A percentile compares a stretch with the other conserved stretches of the same genome.
These are phyloP conservation scores for Sphagnum magellanicum DNA, from an alignment of 228 moss, liverwort and hornwort species.

Conservation along the genomic window DNA sequence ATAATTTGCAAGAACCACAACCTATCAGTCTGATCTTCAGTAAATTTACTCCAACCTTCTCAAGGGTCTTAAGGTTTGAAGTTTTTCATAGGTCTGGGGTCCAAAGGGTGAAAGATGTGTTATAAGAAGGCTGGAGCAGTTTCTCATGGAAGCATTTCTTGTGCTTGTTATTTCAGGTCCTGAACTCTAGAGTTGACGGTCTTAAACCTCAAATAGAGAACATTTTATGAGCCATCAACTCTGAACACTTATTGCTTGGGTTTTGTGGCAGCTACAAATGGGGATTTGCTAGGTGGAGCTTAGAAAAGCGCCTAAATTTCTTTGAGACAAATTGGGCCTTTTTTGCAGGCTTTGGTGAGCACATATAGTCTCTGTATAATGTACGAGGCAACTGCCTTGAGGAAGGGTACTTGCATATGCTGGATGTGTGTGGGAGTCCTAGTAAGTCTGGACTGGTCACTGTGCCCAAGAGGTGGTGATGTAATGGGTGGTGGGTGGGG, in stretches of 20 bases:
- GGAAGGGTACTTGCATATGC: too few relatives aligned
- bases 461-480: background rate
- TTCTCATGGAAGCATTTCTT: too few relatives aligned
- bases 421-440: too few relatives aligned
- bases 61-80: too few relatives aligned
- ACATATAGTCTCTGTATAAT: background rate
- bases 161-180: too few relatives aligned
- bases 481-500: slow-evolving; percentile 13
- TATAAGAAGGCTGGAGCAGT: too few relatives aligned
- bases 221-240: background rate
- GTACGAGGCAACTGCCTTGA: background rate
- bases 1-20: background rate
- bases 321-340: slow-evolving; percentile 99
- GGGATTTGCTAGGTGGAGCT: slow-evolving; percentile 90
- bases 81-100: too few relatives aligned
- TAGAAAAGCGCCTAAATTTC: slow-evolving; percentile 76
- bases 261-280: slow-evolving; percentile 77
- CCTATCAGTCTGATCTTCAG: too few relatives aligned
- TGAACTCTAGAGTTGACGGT: background rate
- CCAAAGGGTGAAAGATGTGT: too few relatives aligned
- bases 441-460: too few relatives aligned
- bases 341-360: slow-evolving; percentile 94
- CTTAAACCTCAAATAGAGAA: background rate
- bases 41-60: too few relatives aligned
- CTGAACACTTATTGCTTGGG: background rate